phyloP scores from a whole-genome alignment of 257 asterid species.

The Nicotiana knightiana region DNA sequence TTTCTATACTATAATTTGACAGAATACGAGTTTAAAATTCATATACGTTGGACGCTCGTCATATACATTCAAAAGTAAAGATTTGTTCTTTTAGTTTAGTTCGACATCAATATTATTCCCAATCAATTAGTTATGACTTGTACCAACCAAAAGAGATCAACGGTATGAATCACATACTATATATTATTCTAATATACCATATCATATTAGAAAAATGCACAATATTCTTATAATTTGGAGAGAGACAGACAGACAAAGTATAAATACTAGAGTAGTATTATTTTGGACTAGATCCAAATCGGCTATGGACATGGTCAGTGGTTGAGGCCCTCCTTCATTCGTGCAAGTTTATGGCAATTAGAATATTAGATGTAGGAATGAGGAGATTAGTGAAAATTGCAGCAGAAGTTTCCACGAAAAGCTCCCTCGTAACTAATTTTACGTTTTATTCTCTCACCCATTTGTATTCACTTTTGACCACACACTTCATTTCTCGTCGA shows the following conservation, averaged over 20 bases:
- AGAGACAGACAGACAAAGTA: background rate
- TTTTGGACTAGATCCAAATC: background rate
- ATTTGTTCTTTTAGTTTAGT: no score
- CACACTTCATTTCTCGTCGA: background rate
- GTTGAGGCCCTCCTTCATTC: conserved; percentile 4
- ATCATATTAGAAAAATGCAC: background rate
- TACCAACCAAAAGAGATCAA: background rate
- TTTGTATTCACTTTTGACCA: background rate
- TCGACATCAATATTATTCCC: no score
- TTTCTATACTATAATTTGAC: no score
- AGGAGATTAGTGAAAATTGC: background rate
- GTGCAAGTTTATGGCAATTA: conserved; percentile 3
- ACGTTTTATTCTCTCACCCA: background rate
- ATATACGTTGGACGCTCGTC: no score
- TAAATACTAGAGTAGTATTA: background rate
- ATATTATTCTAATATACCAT: background rate
- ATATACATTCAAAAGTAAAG: no score
- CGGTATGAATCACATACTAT: background rate
- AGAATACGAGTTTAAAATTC: no score
- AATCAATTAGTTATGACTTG: background rate
- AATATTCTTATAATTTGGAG: background rate
- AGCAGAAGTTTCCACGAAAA: background rate
- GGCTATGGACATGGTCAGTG: background rate
- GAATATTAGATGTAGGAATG: background rate
- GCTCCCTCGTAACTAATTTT: background rate